Evolutionary conservation across 2,329 filamentous ascomycete species (phyloP), one percentile per base, ranked within the genome.

Genomic region (Pseudocercospora crystallina): DNA sequence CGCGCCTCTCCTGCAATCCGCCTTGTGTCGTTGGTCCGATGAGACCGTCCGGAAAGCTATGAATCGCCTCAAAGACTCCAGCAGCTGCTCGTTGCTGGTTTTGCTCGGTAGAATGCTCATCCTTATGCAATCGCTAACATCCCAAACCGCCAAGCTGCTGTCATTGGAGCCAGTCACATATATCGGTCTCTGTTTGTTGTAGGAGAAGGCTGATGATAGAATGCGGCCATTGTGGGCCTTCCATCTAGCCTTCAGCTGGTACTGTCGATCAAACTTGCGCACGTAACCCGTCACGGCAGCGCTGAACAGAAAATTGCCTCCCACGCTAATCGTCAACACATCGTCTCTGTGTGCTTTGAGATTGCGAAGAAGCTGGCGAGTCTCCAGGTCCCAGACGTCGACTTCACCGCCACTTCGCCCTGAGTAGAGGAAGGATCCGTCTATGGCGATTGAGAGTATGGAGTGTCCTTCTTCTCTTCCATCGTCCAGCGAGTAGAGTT

Each of bases 331-430:
- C 0, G 90, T 86, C 77, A 95, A 90, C 42, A 97, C 82, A 67
- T 97, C 90, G 37, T 85, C 85, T 31, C 82, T 82, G 61, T 90
- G 87, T 1, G 86, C 84, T 65, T 87, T 90, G 65, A 99, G 86
- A 13, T 89, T 90, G 50, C 94, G 81, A 38, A 99, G 79, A 42
- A 94, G 85, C 71, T 99, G 94, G 47, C 87, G 85, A 0, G 94
- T 97, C 66, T 97, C 92, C 11, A 99, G 78, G 67, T 99, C 95
- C 92, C 95, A 99, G 9, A 99, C 82, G 67, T 97, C 92, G 53
- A 99, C 83, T 43, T 95, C 82, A 15, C 94, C 95, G 34, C 89
- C 85, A 1, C 90, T 81, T 61, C 95, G 87, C 40, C 94, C 94
- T 52, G 88, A 89, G 66, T 97, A 99, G 4, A 99, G 78, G 59